Evolutionary conservation across 2,329 filamentous ascomycete genomes (phyloP).

Genomic region (Fusarium piperis): DNA sequence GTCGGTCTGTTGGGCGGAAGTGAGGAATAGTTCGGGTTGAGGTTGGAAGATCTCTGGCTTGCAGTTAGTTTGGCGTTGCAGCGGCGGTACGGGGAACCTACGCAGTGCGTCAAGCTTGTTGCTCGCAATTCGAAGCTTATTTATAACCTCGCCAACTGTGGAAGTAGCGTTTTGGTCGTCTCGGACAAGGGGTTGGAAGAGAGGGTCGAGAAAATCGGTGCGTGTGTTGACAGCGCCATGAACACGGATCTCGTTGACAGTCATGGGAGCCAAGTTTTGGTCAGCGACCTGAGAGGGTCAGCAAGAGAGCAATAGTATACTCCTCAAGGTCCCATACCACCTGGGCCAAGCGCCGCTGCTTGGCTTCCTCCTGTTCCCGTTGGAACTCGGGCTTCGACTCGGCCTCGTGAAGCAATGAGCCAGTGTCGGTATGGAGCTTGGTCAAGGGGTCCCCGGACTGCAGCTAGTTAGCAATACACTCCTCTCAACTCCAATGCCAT

Average conservation of each 20-base stretch:
- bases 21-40: constrained; percentile 83
- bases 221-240: constrained; percentile 87
- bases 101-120: constrained; percentile 83
- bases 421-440: constrained; percentile 53
- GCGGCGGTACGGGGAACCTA: constrained; percentile 52
- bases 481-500: background rate
- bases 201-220: constrained; percentile 80
- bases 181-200: constrained; percentile 81
- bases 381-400: constrained; percentile 49
- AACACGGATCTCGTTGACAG: constrained; percentile 85
- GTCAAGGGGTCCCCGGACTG: constrained; percentile 50
- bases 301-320: background rate
- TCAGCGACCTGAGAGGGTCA: constrained; percentile 58
- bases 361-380: constrained; percentile 51
- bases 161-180: constrained; percentile 73
- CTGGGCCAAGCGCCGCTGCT: constrained; percentile 51
- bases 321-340: constrained; percentile 41
- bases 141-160: constrained; percentile 82
- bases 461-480: constrained; percentile 32
- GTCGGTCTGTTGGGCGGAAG: constrained; percentile 75
- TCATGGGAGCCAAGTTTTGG: constrained; percentile 88
- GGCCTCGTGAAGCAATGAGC: constrained; percentile 52
- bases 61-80: constrained; percentile 36
- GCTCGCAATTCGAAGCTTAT: constrained; percentile 74
- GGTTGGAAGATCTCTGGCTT: constrained; percentile 83